Base-by-base conservation (phyloP, 495 filamentous ascomycete genomes). In the Xylaria castorea region DNA sequence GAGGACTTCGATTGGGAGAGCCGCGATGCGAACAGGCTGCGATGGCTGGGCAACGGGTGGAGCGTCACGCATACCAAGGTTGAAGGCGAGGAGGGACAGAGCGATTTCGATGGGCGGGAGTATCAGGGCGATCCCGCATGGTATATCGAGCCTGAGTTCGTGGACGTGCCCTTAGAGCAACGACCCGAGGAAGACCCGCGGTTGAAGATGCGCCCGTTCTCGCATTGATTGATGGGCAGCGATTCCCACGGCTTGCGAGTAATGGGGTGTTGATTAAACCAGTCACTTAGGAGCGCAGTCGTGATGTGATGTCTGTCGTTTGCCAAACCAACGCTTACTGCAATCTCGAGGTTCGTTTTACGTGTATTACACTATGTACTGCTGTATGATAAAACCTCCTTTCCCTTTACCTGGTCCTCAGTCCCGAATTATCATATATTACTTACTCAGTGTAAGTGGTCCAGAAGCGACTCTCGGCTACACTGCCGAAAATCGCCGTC, bases 21-120 rank as follows among this genome's bases (percentile, higher is more conserved):
- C 6, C 66, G 74, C 11, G 80, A 78, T 3, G 69, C 36, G 16
- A 84, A 85, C 68, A 73, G 51, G 64, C 51, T 88, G 67, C 57
- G 79, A 53, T 88, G 86, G 86, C 53, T 88, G 14, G 86, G 86
- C 9, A 85, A 86, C 77, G 86, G 86, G n/a, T 84, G 80, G 80
- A 87, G 83, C 64, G 65, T 77, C 34, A 83, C 82, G 36, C 83
- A 87, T 70, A 78, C 73, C 16, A 75, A 75, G 66, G 65, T 58
- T 1, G 71, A 78, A n/a, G 76, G 57, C 16, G 74, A 65, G 1
- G 50, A 65, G 5, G 40, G 5, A 22, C 48, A 34, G 51, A 14
- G 50, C 51, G 8, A n/a, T n/a, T n/a, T n/a, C n/a, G n/a, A 53
- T 5, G 76, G 71, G 3, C 48, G 73, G 7, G 74, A 72, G 63